phyloP scores from a whole-genome alignment of 306 rosid species.

The Pyrus betulifolia region DNA sequence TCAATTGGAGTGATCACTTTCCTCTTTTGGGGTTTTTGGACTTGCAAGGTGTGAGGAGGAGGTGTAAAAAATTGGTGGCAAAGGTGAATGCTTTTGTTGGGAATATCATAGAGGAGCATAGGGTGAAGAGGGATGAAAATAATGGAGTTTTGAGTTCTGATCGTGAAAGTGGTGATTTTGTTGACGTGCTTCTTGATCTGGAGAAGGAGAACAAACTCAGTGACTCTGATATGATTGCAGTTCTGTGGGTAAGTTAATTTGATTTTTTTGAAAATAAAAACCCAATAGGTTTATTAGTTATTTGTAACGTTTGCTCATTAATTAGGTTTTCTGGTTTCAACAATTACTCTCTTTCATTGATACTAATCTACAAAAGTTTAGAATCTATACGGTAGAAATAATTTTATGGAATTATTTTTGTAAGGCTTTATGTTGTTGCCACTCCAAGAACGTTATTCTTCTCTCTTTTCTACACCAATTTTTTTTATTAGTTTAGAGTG shows the following conservation, averaged over 20 bases:
- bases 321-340: neutral
- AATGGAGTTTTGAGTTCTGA: neutral
- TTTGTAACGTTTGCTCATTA: neutral
- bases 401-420: neutral
- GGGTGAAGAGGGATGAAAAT: constrained; percentile 12
- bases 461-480: neutral
- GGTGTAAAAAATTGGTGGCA: constrained; percentile 41
- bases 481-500: neutral
- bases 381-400: neutral
- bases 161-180: constrained; percentile 41
- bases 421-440: neutral
- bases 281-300: neutral
- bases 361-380: too few relatives aligned
- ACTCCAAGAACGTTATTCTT: neutral
- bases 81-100: constrained; percentile 66
- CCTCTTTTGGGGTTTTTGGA: constrained; percentile 59
- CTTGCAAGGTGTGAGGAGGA: constrained; percentile 59
- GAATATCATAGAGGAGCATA: constrained; percentile 51
- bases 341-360: neutral
- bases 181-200: constrained; percentile 74
- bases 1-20: constrained; percentile 76
- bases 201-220: constrained; percentile 43
- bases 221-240: constrained; percentile 76
- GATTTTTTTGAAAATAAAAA: neutral
- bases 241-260: constrained; percentile 55